A percentile compares a stretch with the other conserved stretches of the same genome.
Evolutionary conservation across 1,284 basidiomycete species (phyloP).

Genomic region (Quambalaria eucalypti): DNA sequence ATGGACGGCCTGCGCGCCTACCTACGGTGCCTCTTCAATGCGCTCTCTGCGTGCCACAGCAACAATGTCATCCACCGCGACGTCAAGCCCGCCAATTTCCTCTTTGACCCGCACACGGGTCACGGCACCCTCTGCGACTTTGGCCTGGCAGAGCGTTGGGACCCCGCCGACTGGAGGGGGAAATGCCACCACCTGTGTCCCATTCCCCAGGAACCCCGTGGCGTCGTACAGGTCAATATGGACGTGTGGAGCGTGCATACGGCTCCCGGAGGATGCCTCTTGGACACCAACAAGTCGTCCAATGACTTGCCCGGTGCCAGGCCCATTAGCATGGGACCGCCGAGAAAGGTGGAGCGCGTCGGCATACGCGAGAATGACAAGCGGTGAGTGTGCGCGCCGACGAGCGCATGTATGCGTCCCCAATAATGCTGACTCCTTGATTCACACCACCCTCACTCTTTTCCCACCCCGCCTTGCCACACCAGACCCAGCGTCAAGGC

Average conservation of each 20-base stretch:
- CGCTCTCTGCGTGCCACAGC: constrained; percentile 78
- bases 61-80: constrained; percentile 88
- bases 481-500: constrained; percentile 69
- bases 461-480: background rate
- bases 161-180: constrained; percentile 36
- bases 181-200: constrained; percentile 44
- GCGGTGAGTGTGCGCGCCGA: background rate
- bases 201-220: constrained; percentile 27
- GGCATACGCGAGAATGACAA: constrained; percentile 39
- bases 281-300: constrained; percentile 1
- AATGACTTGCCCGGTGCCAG: background rate
- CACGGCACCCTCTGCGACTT: constrained; percentile 88
- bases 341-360: constrained; percentile 20
- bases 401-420: background rate
- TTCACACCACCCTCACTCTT: background rate
- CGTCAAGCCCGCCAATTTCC: constrained; percentile 95
- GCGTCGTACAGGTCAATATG: constrained; percentile 31
- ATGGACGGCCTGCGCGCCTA: constrained; percentile 72
- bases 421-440: background rate
- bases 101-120: constrained; percentile 77
- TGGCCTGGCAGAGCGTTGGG: constrained; percentile 56
- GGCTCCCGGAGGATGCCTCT: constrained; percentile 31
- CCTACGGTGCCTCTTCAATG: constrained; percentile 82
- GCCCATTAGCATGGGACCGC: background rate
- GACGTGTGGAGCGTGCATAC: constrained; percentile 29